Evolutionary conservation across 1,284 basidiomycete species (phyloP).

Genomic region (Omphalotus olearius): DNA sequence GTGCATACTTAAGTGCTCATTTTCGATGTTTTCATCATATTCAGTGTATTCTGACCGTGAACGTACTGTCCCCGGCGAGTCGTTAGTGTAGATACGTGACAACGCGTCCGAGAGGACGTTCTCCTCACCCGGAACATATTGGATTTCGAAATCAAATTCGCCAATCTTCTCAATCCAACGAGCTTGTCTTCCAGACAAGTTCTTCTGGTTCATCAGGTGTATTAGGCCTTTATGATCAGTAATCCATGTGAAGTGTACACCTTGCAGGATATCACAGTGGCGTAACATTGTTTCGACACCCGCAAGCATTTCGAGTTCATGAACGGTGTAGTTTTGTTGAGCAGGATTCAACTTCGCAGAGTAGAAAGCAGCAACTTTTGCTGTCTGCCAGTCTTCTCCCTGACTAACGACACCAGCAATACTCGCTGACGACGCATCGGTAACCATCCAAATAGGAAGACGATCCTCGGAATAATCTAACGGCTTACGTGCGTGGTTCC

Average conservation of each 20-base stretch:
- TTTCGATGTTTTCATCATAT: constrained; percentile 5
- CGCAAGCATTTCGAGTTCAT: too few relatives aligned
- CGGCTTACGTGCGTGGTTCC: too few relatives aligned
- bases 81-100: not conserved
- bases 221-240: constrained; percentile 28
- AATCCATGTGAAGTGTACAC: constrained; percentile 21
- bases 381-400: too few relatives aligned
- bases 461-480: too few relatives aligned
- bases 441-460: too few relatives aligned
- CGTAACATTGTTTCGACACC: too few relatives aligned
- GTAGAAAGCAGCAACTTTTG: too few relatives aligned
- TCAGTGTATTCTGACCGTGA: constrained; percentile 13
- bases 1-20: not conserved
- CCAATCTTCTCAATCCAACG: constrained; percentile 22
- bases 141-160: constrained; percentile 15
- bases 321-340: too few relatives aligned
- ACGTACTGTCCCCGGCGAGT: constrained; percentile 13
- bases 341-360: too few relatives aligned
- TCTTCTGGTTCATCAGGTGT: constrained; percentile 22
- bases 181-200: constrained; percentile 10
- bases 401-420: too few relatives aligned
- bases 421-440: too few relatives aligned
- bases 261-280: too few relatives aligned
- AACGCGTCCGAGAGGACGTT: constrained; percentile 16
- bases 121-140: constrained; percentile 13